Percentiles rank a stretch among this genome's conserved stretches.
Evolutionary conservation across 371 early-diverging fungal genomes (phyloP).

Genomic region (Mucor plumbeus): DNA sequence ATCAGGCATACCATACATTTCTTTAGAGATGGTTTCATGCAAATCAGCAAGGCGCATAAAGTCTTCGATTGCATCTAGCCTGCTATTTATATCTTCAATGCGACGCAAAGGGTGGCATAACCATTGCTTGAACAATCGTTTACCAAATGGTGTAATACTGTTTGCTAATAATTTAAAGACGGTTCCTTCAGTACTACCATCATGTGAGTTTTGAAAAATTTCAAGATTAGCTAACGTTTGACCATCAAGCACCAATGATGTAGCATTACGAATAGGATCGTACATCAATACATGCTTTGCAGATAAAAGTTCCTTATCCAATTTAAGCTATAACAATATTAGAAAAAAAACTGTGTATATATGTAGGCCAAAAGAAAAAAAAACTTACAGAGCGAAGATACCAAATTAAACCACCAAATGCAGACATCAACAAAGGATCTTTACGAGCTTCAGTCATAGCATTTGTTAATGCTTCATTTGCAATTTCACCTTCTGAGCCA

Average conservation of each 20-base stretch:
- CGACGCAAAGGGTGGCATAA: slow-evolving; percentile 91
- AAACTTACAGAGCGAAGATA: slow-evolving; percentile 82
- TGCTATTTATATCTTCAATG: slow-evolving; percentile 76
- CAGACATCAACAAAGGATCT: slow-evolving; percentile 59
- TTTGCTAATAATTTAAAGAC: slow-evolving; percentile 88
- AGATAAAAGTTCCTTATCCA: slow-evolving; percentile 86
- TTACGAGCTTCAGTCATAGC: slow-evolving; percentile 29
- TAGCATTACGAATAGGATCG: slow-evolving; percentile 71
- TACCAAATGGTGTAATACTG: slow-evolving; percentile 90
- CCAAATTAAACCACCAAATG: slow-evolving; percentile 82
- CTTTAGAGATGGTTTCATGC: slow-evolving; percentile 47
- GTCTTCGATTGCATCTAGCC: slow-evolving; percentile 90
- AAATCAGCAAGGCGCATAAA: slow-evolving; percentile 62
- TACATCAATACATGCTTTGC: slow-evolving; percentile 82
- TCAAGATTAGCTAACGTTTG: slow-evolving; percentile 95
- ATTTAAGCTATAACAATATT: slow-evolving; percentile 61
- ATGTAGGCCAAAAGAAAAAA: slow-evolving; percentile 80
- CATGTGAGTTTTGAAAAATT: slow-evolving; percentile 86
- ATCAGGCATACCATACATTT: slow-evolving; percentile 77
- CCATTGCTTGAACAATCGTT: slow-evolving; percentile 89
- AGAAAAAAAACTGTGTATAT: slow-evolving; percentile 40
- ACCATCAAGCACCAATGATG: slow-evolving; percentile 89
- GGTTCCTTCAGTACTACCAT: slow-evolving; percentile 81
- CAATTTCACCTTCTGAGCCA: slow-evolving; percentile 29
- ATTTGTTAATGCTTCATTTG: not conserved